Percentiles rank a stretch among this genome's conserved stretches.
These are phyloP conservation scores for Silene conica DNA, from an alignment of 148 eudicot genomes.

Conservation along the genomic window DNA sequence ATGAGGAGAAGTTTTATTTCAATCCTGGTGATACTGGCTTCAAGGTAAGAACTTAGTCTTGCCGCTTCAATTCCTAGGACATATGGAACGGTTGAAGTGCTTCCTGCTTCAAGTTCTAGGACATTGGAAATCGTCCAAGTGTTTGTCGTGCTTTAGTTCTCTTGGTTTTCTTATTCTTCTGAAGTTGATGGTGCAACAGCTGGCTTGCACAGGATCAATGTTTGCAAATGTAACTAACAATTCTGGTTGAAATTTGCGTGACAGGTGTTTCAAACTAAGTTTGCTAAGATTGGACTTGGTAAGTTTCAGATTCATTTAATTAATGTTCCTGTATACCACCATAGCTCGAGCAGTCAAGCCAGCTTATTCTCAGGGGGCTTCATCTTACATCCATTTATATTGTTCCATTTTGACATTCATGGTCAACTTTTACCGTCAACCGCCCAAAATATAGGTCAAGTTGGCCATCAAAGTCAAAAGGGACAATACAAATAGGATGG, in stretches of 20 bases:
- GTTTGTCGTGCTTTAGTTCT: too few species aligned
- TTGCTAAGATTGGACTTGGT: conserved; percentile 98
- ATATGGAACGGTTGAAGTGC: background rate
- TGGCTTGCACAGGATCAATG: background rate
- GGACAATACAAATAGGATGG: too few species aligned
- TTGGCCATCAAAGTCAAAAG: too few species aligned
- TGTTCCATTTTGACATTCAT: too few species aligned
- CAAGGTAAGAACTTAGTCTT: conserved; percentile 48
- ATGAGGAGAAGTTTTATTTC: conserved; percentile 95
- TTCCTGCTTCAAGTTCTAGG: background rate
- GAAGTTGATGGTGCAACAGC: background rate
- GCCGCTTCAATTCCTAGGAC: background rate
- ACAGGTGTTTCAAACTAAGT: conserved; percentile 91
- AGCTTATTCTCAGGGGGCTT: too few species aligned
- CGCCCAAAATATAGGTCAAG: too few species aligned
- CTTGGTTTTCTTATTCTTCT: background rate
- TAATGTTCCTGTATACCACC: background rate
- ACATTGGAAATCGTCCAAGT: too few species aligned
- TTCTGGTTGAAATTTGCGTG: conserved; percentile 12
- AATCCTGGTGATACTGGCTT: conserved; percentile 97
- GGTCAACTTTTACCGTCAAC: too few species aligned
- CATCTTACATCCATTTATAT: too few species aligned
- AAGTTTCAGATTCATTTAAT: conserved; percentile 22
- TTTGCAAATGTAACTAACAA: conserved; percentile 17
- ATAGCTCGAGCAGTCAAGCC: too few species aligned